A percentile compares a stretch with the other conserved stretches of the same genome.
Conservation (phyloP, 2,329 filamentous ascomycete genomes). For the Fusarium lyarnte region DNA sequence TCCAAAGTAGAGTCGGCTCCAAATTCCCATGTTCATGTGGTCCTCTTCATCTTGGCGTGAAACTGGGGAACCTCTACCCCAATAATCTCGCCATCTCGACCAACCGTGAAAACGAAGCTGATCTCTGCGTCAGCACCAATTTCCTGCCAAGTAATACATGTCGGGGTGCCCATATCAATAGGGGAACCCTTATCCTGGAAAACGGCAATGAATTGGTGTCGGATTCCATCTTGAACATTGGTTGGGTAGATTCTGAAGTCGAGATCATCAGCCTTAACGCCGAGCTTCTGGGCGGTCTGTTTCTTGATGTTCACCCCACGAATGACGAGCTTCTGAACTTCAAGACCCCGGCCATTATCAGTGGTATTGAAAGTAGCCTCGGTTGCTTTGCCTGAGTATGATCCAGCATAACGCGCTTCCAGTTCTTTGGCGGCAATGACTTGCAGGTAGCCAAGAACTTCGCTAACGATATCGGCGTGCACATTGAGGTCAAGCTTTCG, state of each 20-base stretch:
- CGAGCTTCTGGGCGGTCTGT: slow-evolving; percentile 28
- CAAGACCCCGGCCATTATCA: slow-evolving; percentile 40
- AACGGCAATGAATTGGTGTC: slow-evolving; percentile 44
- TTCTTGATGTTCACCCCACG: slow-evolving; percentile 28
- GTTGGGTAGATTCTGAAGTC: slow-evolving; percentile 47
- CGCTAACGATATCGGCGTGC: slow-evolving; percentile 46
- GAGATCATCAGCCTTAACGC: slow-evolving; percentile 31
- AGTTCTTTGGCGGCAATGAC: slow-evolving; percentile 23
- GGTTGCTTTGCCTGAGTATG: not conserved
- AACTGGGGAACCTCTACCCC: slow-evolving; percentile 19
- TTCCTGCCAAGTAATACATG: slow-evolving; percentile 47
- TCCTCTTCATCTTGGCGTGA: not conserved
- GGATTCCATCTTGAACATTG: slow-evolving; percentile 33
- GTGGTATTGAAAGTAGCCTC: slow-evolving; percentile 21
- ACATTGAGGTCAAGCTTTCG: slow-evolving; percentile 47
- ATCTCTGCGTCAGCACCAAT: slow-evolving; percentile 21
- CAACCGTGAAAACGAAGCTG: slow-evolving; percentile 4
- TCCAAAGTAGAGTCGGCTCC: rapidly evolving
- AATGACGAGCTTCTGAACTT: slow-evolving; percentile 31
- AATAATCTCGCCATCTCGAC: not conserved
- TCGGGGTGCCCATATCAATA: slow-evolving; percentile 47
- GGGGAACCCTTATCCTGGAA: slow-evolving; percentile 46
- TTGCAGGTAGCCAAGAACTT: slow-evolving; percentile 21
- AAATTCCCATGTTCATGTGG: not conserved
- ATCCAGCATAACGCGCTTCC: slow-evolving; percentile 14